phyloP scores from a whole-genome alignment of 2,329 filamentous ascomycete genomes.

The Colletotrichum musicola region DNA sequence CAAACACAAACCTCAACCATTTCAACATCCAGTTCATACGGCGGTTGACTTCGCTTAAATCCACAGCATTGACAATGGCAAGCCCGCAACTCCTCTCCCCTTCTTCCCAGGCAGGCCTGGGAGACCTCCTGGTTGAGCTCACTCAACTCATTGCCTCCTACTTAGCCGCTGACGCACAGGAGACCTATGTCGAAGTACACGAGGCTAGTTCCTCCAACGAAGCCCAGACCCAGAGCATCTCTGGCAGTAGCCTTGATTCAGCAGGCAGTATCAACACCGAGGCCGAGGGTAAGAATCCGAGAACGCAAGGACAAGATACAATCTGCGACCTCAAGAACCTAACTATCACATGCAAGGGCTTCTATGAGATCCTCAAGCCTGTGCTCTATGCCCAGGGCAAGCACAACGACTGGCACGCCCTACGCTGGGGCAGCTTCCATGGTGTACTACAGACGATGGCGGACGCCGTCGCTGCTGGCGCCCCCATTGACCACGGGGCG shows the following conservation, averaged over 20 bases:
- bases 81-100: background rate
- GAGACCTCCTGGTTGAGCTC: slow-evolving; percentile 1
- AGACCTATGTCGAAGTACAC: background rate
- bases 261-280: background rate
- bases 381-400: slow-evolving; percentile 5
- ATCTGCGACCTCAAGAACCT: slow-evolving; percentile 16
- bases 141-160: slow-evolving; percentile 7
- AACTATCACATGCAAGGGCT: background rate
- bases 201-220: background rate
- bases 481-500: slow-evolving; percentile 11
- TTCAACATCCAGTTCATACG: no score
- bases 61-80: background rate
- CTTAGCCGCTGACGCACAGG: background rate
- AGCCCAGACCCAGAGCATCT: background rate
- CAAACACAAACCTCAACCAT: no score
- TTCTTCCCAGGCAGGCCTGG: background rate
- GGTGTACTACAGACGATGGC: background rate
- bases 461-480: background rate
- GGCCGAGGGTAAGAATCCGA: background rate
- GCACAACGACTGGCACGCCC: slow-evolving; percentile 17
- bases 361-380: background rate
- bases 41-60: background rate
- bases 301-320: background rate
- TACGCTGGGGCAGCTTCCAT: slow-evolving; percentile 13
- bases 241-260: background rate